phyloP scores from a whole-genome alignment of 371 early-diverging fungal genomes.

The Saksenaea vasiformis region DNA sequence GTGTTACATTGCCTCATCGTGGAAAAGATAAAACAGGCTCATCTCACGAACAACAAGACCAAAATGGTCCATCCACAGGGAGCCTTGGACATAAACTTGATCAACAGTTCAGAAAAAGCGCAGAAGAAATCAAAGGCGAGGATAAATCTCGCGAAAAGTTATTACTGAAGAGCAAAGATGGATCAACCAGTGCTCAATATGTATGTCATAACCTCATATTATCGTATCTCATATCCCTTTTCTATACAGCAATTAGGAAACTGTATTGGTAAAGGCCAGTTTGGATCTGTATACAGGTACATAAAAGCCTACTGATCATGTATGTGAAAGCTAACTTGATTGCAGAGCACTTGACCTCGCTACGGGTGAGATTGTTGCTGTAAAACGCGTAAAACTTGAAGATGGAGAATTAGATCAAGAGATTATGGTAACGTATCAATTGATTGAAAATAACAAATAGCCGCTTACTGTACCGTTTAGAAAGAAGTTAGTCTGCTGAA shows the following conservation, averaged over 20 bases:
- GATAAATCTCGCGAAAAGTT: slow-evolving; percentile 40
- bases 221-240: neutral
- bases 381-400: slow-evolving; percentile 81
- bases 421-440: slow-evolving; percentile 30
- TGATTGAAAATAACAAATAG: too few relatives aligned
- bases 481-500: slow-evolving; percentile 77
- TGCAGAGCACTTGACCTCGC: slow-evolving; percentile 76
- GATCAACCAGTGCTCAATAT: slow-evolving; percentile 48
- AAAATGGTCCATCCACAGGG: neutral
- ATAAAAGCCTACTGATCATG: neutral
- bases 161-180: slow-evolving; percentile 53
- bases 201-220: slow-evolving; percentile 29
- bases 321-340: neutral
- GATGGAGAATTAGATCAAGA: slow-evolving; percentile 64
- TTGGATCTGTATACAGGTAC: slow-evolving; percentile 81
- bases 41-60: neutral
- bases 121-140: slow-evolving; percentile 5
- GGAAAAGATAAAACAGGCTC: neutral
- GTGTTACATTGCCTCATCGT: neutral
- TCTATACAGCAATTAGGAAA: slow-evolving; percentile 75
- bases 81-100: slow-evolving; percentile 10
- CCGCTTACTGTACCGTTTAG: slow-evolving; percentile 14
- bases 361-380: slow-evolving; percentile 87
- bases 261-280: slow-evolving; percentile 36
- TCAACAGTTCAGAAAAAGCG: neutral